A percentile compares a stretch with the other conserved stretches of the same genome.
phyloP scores from a whole-genome alignment of 2,329 filamentous ascomycete species.

The Fusarium pilosicola region DNA sequence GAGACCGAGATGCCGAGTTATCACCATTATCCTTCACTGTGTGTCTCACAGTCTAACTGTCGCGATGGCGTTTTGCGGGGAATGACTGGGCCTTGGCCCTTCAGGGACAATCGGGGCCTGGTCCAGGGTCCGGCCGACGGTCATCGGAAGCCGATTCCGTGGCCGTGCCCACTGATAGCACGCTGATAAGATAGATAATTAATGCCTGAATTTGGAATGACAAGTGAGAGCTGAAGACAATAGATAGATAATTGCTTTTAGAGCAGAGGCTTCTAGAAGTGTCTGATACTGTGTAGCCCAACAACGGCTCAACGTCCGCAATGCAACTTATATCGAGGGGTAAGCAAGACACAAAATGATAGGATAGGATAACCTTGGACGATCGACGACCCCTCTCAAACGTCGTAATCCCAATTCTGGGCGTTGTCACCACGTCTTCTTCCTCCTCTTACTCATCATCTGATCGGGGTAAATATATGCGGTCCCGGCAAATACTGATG shows the following conservation, averaged over 20 bases:
- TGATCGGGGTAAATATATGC: conserved; percentile 26
- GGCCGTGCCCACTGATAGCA: conserved; percentile 21
- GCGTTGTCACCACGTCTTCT: neutral
- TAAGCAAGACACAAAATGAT: conserved; percentile 6
- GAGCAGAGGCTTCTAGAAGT: neutral
- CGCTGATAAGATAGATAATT: neutral
- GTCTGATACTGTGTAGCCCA: neutral
- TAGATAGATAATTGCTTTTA: neutral
- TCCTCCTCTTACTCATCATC: conserved; percentile 23
- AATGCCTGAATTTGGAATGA: neutral
- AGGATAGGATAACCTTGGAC: neutral
- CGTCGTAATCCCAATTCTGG: neutral
- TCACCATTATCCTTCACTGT: conserved; percentile 27
- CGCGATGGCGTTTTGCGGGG: conserved; percentile 30
- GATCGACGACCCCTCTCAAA: neutral
- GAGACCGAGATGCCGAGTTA: conserved; percentile 43
- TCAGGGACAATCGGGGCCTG: neutral
- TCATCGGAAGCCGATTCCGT: conserved; percentile 25
- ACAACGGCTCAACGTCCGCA: neutral
- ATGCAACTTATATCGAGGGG: conserved; percentile 4
- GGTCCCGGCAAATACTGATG: conserved; percentile 6
- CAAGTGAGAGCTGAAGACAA: neutral
- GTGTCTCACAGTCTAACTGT: neutral
- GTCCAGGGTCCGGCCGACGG: conserved; percentile 14
- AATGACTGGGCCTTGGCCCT: neutral